These are phyloP conservation scores for Salix arbutifolia DNA, from an alignment of 345 rosid genomes.

Conservation along the genomic window DNA sequence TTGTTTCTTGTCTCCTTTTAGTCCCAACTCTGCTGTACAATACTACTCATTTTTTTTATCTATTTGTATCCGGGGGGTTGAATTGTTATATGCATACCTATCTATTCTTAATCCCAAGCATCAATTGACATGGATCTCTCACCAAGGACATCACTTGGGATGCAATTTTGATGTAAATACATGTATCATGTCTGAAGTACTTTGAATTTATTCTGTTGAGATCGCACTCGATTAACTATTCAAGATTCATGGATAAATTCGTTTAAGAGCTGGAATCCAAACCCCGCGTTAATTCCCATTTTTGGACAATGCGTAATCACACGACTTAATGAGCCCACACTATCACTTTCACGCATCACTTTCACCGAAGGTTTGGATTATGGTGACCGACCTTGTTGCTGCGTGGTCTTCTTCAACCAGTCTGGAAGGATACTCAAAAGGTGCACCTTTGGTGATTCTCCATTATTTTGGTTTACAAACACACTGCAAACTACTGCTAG, in stretches of 20 bases:
- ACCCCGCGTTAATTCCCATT: background rate
- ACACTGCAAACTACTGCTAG: slow-evolving; percentile 4
- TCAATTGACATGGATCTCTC: background rate
- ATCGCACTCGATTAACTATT: background rate
- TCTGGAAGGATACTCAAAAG: background rate
- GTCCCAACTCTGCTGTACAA: background rate
- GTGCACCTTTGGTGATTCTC: slow-evolving; percentile 13
- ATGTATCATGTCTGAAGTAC: background rate
- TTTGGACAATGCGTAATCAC: background rate
- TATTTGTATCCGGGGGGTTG: background rate
- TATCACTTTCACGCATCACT: background rate
- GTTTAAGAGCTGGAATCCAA: background rate
- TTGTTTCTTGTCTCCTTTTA: background rate
- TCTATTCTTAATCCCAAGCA: background rate
- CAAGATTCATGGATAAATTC: background rate
- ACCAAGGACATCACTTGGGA: background rate
- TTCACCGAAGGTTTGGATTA: background rate
- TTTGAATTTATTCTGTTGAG: background rate
- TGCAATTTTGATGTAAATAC: background rate
- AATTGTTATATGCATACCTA: background rate
- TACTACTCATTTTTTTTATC: too few species aligned
- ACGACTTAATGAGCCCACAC: background rate
- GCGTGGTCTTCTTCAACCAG: slow-evolving; percentile 9
- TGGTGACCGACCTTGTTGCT: background rate
- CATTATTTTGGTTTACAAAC: background rate